Evolutionary conservation across 1,139 yeast genomes (phyloP), one percentile per base, ranked within the genome.

Genomic region (Kodamaea alishanica): DNA sequence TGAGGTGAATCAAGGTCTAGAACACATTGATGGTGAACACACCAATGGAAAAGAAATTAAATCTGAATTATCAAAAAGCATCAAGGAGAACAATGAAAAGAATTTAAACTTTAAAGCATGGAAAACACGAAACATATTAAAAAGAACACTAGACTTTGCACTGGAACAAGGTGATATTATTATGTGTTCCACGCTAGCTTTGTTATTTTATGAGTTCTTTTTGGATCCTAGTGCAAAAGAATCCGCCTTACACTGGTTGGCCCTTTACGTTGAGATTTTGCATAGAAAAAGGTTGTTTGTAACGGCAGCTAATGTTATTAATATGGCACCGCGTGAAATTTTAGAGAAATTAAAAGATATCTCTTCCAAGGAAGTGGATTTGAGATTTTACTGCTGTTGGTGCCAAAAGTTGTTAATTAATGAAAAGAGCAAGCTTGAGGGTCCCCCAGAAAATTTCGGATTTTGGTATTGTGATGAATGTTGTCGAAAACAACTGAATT

Each of bases 391-490:
- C 48, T 90, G 97, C 56, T 79, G 78, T 32, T 66, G 71, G 46
- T 90, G 97, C 58, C 68, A 72, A 29, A 70, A 75, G 37, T 68
- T 87, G 5, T 63, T 89, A 10, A 62, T 78, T 4, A 88, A 87
- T 55, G 94, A 85, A 47, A 58, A 60, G 8, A 68, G 81, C 10
- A 81, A 78, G 52, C 26, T 39, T 10, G 27, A 23, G 8, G 36
- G 34, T n/a, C 32, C 32, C 7, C 28, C 32, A 22, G 52, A 48
- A 7, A 50, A 63, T 10, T 73, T 76, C 50, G 95, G 94, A 0
- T 82, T 74, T 50, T 89, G 96, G 96, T 86, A 81, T 56, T 90
- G 97, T 63, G 88, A 81, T 38, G 71, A 70, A 31, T 90, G 97
- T 57, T 65, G 70, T 3, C 66, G 61, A 33, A 67, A 69, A 24